These are phyloP conservation scores for Neurospora cerealis DNA, from an alignment of 495 filamentous ascomycete species.

Conservation along the genomic window DNA sequence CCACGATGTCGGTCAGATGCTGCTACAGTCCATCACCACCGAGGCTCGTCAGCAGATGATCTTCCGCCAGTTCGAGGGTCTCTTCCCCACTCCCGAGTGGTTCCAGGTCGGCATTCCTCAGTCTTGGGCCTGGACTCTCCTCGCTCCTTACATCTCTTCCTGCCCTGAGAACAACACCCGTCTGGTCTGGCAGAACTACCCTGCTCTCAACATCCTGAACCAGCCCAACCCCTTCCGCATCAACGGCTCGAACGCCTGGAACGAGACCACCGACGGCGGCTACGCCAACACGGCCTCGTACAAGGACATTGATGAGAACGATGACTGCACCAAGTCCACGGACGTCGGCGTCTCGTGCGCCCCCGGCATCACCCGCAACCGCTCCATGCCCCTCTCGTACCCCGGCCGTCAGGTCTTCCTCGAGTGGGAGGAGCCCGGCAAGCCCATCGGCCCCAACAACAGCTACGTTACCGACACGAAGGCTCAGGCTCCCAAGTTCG, in stretches of 20 bases:
- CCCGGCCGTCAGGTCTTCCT: conserved; percentile 65
- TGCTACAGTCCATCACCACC: conserved; percentile 69
- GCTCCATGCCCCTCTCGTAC: conserved; percentile 58
- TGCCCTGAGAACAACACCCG: conserved; percentile 69
- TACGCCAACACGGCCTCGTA: conserved; percentile 33
- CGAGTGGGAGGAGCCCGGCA: conserved; percentile 62
- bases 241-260: conserved; percentile 43
- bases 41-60: conserved; percentile 83
- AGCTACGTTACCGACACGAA: conserved; percentile 58
- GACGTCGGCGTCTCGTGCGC: conserved; percentile 45
- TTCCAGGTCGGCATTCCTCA: conserved; percentile 75
- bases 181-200: conserved; percentile 85
- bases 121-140: conserved; percentile 77
- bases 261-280: conserved; percentile 42
- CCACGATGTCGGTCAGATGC: conserved; percentile 60
- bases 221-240: conserved; percentile 60
- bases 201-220: conserved; percentile 61
- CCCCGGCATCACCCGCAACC: conserved; percentile 57
- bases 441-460: conserved; percentile 67
- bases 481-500: conserved; percentile 53
- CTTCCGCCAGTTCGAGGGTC: conserved; percentile 77
- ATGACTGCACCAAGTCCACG: conserved; percentile 43
- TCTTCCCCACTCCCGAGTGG: conserved; percentile 81
- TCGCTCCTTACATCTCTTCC: conserved; percentile 74
- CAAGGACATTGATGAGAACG: conserved; percentile 23